A percentile compares a stretch with the other conserved stretches of the same genome.
phyloP scores from a whole-genome alignment of 83 land plant genomes.

The Larix sibirica region DNA sequence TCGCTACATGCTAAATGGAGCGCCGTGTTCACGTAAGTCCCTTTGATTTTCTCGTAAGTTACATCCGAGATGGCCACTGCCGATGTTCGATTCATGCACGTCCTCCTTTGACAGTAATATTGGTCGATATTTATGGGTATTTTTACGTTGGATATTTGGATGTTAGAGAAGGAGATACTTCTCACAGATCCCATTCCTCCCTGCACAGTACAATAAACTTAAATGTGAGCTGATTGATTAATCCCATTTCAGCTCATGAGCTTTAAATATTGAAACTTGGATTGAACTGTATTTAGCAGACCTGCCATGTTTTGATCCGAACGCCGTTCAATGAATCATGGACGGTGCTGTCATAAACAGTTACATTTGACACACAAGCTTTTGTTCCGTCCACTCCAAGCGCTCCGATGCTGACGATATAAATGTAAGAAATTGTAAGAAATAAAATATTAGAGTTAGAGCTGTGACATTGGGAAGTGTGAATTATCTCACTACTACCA shows the following conservation, averaged over 20 bases:
- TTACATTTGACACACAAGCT: constrained; percentile 85
- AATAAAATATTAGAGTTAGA: not conserved
- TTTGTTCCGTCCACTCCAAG: constrained; percentile 68
- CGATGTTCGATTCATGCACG: constrained; percentile 28
- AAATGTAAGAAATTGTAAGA: not conserved
- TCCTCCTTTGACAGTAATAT: constrained; percentile 36
- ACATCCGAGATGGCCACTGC: constrained; percentile 35
- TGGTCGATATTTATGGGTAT: constrained; percentile 45
- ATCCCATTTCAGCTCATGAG: too few relatives aligned
- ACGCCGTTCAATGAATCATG: constrained; percentile 67
- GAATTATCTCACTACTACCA: too few relatives aligned
- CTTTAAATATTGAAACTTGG: not conserved
- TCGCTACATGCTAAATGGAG: constrained; percentile 57
- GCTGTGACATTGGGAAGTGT: not conserved
- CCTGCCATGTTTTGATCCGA: constrained; percentile 98
- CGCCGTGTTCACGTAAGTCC: constrained; percentile 27
- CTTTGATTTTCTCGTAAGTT: constrained; percentile 28
- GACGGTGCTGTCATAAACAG: constrained; percentile 59
- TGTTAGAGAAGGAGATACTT: constrained; percentile 23
- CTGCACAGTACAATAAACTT: constrained; percentile 14
- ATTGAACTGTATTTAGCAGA: constrained; percentile 12
- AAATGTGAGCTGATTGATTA: not conserved
- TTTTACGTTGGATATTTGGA: constrained; percentile 28
- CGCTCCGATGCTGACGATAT: constrained; percentile 71
- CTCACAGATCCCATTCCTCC: constrained; percentile 44